A percentile compares a stretch with the other conserved stretches of the same genome.
These are phyloP conservation scores for Lepraria neglecta DNA, from an alignment of 495 filamentous ascomycete species.

Conservation along the genomic window DNA sequence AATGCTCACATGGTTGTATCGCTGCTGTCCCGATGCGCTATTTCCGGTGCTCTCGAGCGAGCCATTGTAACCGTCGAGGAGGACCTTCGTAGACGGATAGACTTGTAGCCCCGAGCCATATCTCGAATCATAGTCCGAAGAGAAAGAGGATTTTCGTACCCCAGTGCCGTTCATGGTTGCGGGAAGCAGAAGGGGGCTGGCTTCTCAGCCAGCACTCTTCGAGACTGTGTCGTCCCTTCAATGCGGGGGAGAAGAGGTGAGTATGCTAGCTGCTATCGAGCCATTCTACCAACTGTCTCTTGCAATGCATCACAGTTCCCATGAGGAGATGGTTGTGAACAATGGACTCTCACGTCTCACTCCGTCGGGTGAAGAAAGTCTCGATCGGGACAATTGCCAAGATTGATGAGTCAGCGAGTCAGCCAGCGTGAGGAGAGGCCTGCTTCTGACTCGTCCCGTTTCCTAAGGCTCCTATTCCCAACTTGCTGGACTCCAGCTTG, in stretches of 20 bases:
- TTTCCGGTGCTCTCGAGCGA: conserved; percentile 22
- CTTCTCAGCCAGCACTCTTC: conserved; percentile 2
- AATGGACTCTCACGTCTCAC: too few relatives aligned
- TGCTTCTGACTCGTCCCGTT: too few relatives aligned
- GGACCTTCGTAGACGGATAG: conserved; percentile 34
- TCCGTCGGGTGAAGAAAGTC: too few relatives aligned
- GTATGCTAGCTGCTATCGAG: neutral
- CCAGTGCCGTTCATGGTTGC: conserved; percentile 41
- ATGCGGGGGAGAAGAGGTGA: neutral
- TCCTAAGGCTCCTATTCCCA: too few relatives aligned
- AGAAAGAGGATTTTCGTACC: conserved; percentile 42
- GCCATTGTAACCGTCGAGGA: conserved; percentile 45
- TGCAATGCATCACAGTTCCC: too few relatives aligned
- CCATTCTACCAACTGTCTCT: neutral
- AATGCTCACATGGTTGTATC: conserved; percentile 10
- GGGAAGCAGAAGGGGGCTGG: conserved; percentile 10
- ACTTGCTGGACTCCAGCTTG: too few relatives aligned
- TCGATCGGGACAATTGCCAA: too few relatives aligned
- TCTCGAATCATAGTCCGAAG: conserved; percentile 43
- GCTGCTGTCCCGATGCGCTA: conserved; percentile 2
- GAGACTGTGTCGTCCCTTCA: neutral
- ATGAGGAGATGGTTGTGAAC: too few relatives aligned
- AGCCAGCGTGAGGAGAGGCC: too few relatives aligned
- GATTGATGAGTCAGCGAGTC: too few relatives aligned
- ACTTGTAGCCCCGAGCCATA: conserved; percentile 38